Base-by-base conservation (phyloP, 768 basidiomycete genomes). In the Boletus bicolor region DNA sequence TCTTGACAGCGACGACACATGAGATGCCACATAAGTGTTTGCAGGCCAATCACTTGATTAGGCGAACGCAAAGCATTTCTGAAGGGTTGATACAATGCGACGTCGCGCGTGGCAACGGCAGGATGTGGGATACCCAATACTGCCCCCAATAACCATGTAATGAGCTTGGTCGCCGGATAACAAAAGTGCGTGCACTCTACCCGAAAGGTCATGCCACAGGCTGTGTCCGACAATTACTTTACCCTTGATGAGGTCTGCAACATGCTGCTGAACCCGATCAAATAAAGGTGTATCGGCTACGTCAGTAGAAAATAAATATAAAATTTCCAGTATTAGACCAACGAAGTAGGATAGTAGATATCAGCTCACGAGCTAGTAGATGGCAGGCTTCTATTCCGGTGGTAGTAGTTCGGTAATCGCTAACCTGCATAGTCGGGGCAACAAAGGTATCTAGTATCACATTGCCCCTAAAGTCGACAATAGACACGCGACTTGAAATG, bases 81-180 rank as follows among this genome's bases (percentile, higher is more conserved):
- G 65, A 91, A 92, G 0, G 90, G 90, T 75, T 88, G 66, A 71
- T 90, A 93, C 34, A 93, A 72, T 4, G 84, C 90, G 51, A 91
- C 88, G 66, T 93, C 91, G 49, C 91, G 82, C 12, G 91, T 92
- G 47, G 78, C 76, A 8, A 87, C 85, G 15, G 89, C 89, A 35
- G 85, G 81, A 71, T 91, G 89, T 15, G 89, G 87, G 56, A 91
- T 84, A 17, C 89, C 90, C 50, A 92, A 79, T 17, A 92, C 89
- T 89, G 63, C 44, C 53, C 30, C 57, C 38, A 60, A 59, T 17
- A 39, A 36, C 36, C 36, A 48, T 58, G 59, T 50, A 57, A 58
- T 61, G 36, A 65, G 62, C 51, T 54, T 46, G 38, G 34, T 43
- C 21, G 51, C 26, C 47, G 28, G 32, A 42, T 24, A 36, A 47